phyloP scores from a whole-genome alignment of 148 eudicot species.

The Rhododendron griersonianum region DNA sequence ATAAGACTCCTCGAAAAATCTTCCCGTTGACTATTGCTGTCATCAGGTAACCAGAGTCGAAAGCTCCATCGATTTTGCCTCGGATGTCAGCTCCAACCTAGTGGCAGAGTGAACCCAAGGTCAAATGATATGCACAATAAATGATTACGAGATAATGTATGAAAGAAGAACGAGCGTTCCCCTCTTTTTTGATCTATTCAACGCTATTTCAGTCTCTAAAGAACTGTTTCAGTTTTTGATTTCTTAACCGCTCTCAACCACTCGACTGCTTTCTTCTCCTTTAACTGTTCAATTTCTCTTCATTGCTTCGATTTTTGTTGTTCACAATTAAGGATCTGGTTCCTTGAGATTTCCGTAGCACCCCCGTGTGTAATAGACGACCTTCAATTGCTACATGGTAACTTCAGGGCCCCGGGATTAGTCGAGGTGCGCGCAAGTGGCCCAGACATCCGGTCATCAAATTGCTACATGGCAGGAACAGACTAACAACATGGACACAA shows the following conservation, averaged over 20 bases:
- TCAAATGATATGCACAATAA: background rate
- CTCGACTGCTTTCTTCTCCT: background rate
- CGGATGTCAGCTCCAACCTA: conserved; percentile 88
- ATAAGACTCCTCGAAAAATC: conserved; percentile 72
- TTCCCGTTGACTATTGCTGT: conserved; percentile 81
- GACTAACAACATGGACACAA: background rate
- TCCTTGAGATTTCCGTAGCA: background rate
- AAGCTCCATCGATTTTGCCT: conserved; percentile 83
- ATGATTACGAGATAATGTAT: background rate
- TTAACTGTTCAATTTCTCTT: background rate
- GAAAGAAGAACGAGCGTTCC: background rate
- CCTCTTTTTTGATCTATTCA: background rate
- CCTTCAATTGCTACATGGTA: background rate
- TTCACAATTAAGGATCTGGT: background rate
- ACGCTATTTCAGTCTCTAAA: background rate
- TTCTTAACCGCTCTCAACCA: background rate
- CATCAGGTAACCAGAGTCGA: conserved; percentile 90
- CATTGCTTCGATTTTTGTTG: background rate
- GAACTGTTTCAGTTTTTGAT: background rate
- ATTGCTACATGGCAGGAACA: background rate
- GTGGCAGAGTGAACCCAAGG: background rate
- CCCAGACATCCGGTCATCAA: background rate
- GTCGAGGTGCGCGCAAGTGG: background rate
- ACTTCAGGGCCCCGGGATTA: no score
- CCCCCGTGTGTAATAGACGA: background rate